Evolutionary conservation across 73 alveolate species (phyloP).

Genomic region (Paramecium primaurelia): DNA sequence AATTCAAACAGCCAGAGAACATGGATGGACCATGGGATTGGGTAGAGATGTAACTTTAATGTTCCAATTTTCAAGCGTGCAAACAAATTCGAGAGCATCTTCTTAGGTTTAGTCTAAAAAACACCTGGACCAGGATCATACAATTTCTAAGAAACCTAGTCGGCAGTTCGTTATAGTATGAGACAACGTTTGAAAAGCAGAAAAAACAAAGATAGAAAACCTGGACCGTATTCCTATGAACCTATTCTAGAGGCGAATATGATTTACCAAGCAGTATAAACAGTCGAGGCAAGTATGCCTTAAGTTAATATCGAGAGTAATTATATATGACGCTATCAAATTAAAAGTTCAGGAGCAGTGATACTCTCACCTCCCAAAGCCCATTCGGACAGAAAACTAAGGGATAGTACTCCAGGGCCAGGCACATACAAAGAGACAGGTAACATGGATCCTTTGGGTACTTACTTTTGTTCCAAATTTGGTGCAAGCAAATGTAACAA

Average conservation of each 20-base stretch:
- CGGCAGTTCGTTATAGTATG: background rate
- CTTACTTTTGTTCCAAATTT: background rate
- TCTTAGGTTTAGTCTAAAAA: conserved; percentile 24
- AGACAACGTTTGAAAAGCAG: background rate
- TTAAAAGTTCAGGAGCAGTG: background rate
- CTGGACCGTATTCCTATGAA: conserved; percentile 41
- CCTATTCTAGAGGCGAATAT: conserved; percentile 3
- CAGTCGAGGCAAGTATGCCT: background rate
- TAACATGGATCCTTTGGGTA: conserved; percentile 7
- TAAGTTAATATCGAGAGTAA: conserved; percentile 26
- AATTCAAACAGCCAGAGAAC: background rate
- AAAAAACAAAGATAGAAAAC: background rate
- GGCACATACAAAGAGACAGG: conserved; percentile 13
- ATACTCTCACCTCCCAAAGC: background rate
- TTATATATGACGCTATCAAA: background rate
- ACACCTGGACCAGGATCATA: conserved; percentile 64
- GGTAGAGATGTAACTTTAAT: conserved; percentile 52
- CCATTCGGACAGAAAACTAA: background rate
- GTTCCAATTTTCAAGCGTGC: background rate
- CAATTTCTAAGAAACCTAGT: background rate
- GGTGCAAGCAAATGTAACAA: background rate
- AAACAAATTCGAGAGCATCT: conserved; percentile 21
- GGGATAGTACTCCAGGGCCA: conserved; percentile 13
- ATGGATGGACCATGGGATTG: conserved; percentile 57
- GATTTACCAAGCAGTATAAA: background rate